Conservation (phyloP, 2,329 filamentous ascomycete genomes). For the Setomelanomma holmii region DNA sequence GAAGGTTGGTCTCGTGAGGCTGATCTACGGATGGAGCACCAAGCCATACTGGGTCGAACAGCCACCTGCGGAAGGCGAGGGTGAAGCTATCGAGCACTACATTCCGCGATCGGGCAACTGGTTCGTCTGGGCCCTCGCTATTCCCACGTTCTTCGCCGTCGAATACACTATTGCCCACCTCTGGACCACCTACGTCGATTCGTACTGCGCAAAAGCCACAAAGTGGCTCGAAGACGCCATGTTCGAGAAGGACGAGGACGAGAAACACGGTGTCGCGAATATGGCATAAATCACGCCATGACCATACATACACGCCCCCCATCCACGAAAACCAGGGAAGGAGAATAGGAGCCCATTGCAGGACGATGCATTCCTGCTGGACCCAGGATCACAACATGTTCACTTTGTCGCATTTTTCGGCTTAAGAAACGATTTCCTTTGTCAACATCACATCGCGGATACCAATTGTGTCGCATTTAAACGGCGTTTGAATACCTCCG, state of each 20-base stretch:
- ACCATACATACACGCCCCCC: too few relatives aligned
- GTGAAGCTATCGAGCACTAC: constrained; percentile 51
- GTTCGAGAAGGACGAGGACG: constrained; percentile 55
- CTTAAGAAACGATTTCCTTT: constrained; percentile 10
- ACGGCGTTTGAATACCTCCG: constrained; percentile 1
- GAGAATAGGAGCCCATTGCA: background rate
- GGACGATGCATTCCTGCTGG: background rate
- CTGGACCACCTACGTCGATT: constrained; percentile 62
- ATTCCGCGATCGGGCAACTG: constrained; percentile 50
- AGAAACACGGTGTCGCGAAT: constrained; percentile 36
- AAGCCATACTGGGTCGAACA: constrained; percentile 51
- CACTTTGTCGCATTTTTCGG: background rate
- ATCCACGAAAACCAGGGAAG: too few relatives aligned
- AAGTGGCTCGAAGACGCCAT: constrained; percentile 57
- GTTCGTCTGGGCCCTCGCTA: constrained; percentile 51
- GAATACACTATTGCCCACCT: constrained; percentile 58
- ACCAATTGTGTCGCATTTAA: constrained; percentile 9
- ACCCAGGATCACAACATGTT: background rate
- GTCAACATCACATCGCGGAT: constrained; percentile 6
- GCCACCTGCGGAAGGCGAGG: constrained; percentile 47
- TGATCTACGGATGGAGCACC: constrained; percentile 60
- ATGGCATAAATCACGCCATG: constrained; percentile 24
- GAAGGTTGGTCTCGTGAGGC: constrained; percentile 59
- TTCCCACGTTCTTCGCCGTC: constrained; percentile 55
- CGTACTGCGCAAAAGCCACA: constrained; percentile 57